Percentiles rank a stretch among this genome's conserved stretches.
Evolutionary conservation across 2,329 filamentous ascomycete genomes (phyloP).

Genomic region (Microsporum canis): DNA sequence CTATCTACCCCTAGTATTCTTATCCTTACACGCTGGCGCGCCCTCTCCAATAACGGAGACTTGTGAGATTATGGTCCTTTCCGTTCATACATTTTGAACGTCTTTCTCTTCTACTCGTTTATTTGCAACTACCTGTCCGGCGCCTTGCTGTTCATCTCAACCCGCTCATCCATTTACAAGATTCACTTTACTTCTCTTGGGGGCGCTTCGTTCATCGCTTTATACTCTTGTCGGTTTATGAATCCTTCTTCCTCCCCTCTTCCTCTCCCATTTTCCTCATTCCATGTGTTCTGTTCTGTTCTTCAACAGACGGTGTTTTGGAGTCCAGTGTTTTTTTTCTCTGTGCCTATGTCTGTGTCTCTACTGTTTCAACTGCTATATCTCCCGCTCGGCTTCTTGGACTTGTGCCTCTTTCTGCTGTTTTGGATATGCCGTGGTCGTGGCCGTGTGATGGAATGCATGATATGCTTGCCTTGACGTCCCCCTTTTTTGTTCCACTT

Average conservation of each 20-base stretch:
- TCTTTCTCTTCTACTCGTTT: not conserved
- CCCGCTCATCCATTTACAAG: not conserved
- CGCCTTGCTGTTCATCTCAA: not conserved
- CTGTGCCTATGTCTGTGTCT: not conserved
- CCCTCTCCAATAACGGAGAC: constrained; percentile 2
- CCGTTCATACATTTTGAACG: not conserved
- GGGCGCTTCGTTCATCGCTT: not conserved
- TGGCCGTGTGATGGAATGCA: not conserved
- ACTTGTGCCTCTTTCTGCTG: not conserved
- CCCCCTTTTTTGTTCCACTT: not conserved
- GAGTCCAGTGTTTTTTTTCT: not conserved
- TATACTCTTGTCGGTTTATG: not conserved
- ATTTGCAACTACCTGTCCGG: not conserved
- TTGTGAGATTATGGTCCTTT: not conserved
- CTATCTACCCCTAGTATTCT: not conserved
- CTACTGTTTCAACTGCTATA: not conserved
- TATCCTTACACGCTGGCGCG: not conserved
- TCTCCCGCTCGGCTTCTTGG: not conserved
- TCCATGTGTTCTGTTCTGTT: not conserved
- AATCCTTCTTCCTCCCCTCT: not conserved
- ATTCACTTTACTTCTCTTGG: not conserved
- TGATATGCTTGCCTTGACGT: not conserved
- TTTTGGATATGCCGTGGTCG: not conserved
- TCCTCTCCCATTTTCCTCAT: not conserved
- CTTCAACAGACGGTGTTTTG: not conserved